phyloP scores from a whole-genome alignment of 148 eudicot species.

The Chenopodium formosanum region DNA sequence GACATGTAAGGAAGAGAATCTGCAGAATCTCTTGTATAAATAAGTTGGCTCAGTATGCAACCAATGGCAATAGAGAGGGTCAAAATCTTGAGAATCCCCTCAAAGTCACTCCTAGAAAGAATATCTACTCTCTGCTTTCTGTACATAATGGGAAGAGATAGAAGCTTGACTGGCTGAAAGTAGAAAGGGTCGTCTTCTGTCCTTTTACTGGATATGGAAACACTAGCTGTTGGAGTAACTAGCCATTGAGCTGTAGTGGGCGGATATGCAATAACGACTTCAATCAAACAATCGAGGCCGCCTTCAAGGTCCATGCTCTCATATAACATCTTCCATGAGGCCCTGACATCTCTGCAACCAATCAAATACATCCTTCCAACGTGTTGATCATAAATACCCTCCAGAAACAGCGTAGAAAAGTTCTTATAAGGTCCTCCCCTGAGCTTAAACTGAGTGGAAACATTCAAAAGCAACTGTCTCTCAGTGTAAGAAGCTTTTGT shows the following conservation, averaged over 20 bases:
- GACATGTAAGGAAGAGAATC: constrained; percentile 72
- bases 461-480: constrained; percentile 67
- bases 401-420: constrained; percentile 59
- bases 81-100: constrained; percentile 65
- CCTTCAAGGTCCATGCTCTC: constrained; percentile 67
- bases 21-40: constrained; percentile 39
- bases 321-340: constrained; percentile 55
- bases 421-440: constrained; percentile 32
- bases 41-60: constrained; percentile 62
- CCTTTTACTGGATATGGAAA: constrained; percentile 72
- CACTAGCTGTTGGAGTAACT: constrained; percentile 58
- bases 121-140: constrained; percentile 71
- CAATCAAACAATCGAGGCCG: constrained; percentile 74
- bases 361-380: constrained; percentile 80
- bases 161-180: constrained; percentile 57
- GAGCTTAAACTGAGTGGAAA: constrained; percentile 64
- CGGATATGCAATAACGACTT: constrained; percentile 69
- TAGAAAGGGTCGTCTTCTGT: constrained; percentile 74
- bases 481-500: constrained; percentile 48
- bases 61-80: constrained; percentile 62
- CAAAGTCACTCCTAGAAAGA: constrained; percentile 66
- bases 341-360: constrained; percentile 80
- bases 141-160: constrained; percentile 67
- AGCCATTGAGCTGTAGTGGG: constrained; percentile 81
- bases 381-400: constrained; percentile 76